Base-by-base conservation (phyloP, 2,329 filamentous ascomycete species). In the Cladosporium velox region DNA sequence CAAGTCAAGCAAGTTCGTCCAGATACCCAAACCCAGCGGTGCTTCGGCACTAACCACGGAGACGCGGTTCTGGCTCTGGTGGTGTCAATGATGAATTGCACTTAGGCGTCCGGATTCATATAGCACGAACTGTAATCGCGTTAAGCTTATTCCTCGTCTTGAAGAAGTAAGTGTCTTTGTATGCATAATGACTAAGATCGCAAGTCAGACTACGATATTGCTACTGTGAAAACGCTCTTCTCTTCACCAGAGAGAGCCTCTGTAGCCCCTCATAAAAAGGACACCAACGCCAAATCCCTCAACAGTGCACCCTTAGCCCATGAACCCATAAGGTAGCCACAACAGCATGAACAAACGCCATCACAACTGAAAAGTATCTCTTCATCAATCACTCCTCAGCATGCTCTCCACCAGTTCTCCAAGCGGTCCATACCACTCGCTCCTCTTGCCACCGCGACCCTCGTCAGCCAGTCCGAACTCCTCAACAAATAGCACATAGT, bases 401-500 rank as follows among this genome's bases (percentile, higher is more conserved):
- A 99, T 99, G 78, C 92, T 98, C 78, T 99, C 95, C 60, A 99
- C 95, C 71, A 99, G 82, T 79, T 99, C 95, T 12, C 94, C 94
- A 66, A 99, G 79, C 14, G 95, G 95, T 1, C 95, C 95, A 90
- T 94, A 99, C 82, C 94, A 99, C 79, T 99, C 95, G n/a, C 73
- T 72, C 69, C 74, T 75, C 72, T 74, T 77, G 64, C 72, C 75
- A 4, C 76, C 75, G 80, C 96, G 93, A 66, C 78, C 79, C 60
- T 94, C 95, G 75, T 89, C 96, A 32, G 93, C 93, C 72, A 99
- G 82, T 72, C 88, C 89, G 80, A 98, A 95, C 85, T 99, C 96
- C 78, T 99, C 93, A 72, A 99, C 93, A 80, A 99, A 99, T 67
- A 99, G 86, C 69, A 99, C 95, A 76, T 98, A 99, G 80, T 99